Evolutionary conservation across 306 rosid genomes (phyloP), one percentile per base, ranked within the genome.

Genomic region (Pachyrhizus erosus): DNA sequence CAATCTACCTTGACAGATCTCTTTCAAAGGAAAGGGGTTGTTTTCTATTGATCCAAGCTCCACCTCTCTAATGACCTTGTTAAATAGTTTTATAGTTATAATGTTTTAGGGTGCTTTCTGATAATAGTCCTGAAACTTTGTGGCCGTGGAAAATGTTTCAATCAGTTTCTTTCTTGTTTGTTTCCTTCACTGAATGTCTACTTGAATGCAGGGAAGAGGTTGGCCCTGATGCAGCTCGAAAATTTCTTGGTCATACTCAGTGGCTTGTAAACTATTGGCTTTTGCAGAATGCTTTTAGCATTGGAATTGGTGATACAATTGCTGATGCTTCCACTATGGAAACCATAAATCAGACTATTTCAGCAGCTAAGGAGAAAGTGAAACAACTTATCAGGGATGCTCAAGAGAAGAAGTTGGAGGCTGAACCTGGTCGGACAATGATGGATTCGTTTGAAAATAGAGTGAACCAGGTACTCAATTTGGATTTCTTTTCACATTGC

Each of bases 181-280:
- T 74, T 31, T 20, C 37, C 31, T 55, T 15, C 13, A 15, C 82
- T 76, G 72, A 60, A 65, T 76, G 33, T 85, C 60, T 73, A 40
- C 57, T 54, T 83, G 77, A 62, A 67, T 77, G 34, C 89, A 96
- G 99, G 99, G 99, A 95, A 85, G 99, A 93, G 87, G 99, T 95
- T 81, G 99, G 99, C 77, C 99, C 98, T 26, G 98, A 95, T 87
- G 98, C 99, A 3, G 99, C 99, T 60, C 94, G 99, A 52, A 95
- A 95, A 81, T 93, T 95, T 84, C 94, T 93, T 69, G 99, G 99
- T 74, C 98, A 95, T 75, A 92, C 97, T 73, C 99, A 95, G 82
- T 95, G 99, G 99, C 99, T 95, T 54, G 99, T 95, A 55, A 95
- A 95, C 82, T 95, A 95, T 71, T 95, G 98, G 98, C 94, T 95